phyloP scores from a whole-genome alignment of 306 rosid genomes.

The Canavalia ensiformis region DNA sequence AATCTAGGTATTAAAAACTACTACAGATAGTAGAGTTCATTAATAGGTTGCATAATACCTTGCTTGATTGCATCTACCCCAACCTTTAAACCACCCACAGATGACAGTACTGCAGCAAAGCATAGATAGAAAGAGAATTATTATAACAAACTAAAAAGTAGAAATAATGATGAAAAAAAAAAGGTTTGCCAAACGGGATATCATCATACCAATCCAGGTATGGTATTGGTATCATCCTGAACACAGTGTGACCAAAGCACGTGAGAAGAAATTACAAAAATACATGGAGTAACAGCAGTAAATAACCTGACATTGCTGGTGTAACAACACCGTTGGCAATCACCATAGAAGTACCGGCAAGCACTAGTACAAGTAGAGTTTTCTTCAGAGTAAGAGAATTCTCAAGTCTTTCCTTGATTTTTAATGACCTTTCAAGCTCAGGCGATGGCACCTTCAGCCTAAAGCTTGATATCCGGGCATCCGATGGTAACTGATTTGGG shows the following conservation, averaged over 20 bases:
- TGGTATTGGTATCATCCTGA: constrained; percentile 22
- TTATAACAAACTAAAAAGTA: constrained; percentile 34
- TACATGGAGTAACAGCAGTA: constrained; percentile 20
- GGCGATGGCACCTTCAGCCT: constrained; percentile 98
- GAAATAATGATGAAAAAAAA: constrained; percentile 26
- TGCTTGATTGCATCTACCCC: constrained; percentile 78
- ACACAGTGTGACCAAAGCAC: constrained; percentile 37
- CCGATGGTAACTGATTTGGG: constrained; percentile 96
- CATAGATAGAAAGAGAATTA: constrained; percentile 46
- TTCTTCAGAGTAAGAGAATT: constrained; percentile 83
- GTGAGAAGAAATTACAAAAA: constrained; percentile 30
- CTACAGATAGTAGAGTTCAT: constrained; percentile 25
- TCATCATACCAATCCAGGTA: constrained; percentile 23
- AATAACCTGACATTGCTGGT: constrained; percentile 92
- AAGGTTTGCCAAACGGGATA: constrained; percentile 32
- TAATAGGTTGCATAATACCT: constrained; percentile 62
- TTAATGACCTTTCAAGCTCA: constrained; percentile 97
- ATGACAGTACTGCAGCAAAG: constrained; percentile 78
- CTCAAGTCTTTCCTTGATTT: constrained; percentile 95
- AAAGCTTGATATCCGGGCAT: constrained; percentile 96
- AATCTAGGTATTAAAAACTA: constrained; percentile 12
- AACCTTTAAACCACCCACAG: constrained; percentile 90
- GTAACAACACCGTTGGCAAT: constrained; percentile 98
- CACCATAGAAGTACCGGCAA: constrained; percentile 99
- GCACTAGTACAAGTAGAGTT: constrained; percentile 85